Percentiles rank a stretch among this genome's conserved stretches.
phyloP scores from a whole-genome alignment of 129 eudicot genomes.

The Glebionis coronaria region DNA sequence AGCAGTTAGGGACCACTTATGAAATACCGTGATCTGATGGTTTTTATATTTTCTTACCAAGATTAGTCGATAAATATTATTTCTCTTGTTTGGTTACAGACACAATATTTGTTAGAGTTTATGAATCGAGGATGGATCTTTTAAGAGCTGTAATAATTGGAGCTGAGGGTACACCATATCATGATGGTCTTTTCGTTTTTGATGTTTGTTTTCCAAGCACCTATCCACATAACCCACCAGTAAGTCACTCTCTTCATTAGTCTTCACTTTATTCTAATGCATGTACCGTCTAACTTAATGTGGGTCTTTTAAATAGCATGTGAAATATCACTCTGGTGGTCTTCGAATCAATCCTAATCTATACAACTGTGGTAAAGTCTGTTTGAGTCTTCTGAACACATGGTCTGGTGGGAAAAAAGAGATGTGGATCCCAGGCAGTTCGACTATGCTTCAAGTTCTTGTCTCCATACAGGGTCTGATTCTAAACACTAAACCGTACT shows the following conservation, averaged over 20 bases:
- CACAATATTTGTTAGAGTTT: conserved; percentile 76
- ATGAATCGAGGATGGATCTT: conserved; percentile 91
- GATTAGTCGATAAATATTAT: background rate
- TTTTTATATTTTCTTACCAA: too few relatives aligned
- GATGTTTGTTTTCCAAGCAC: conserved; percentile 63
- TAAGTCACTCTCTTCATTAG: conserved; percentile 23
- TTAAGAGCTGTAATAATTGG: conserved; percentile 91
- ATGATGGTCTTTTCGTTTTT: conserved; percentile 89
- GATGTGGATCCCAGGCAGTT: conserved; percentile 59
- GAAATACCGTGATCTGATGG: too few relatives aligned
- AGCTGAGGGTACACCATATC: conserved; percentile 95
- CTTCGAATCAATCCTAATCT: conserved; percentile 74
- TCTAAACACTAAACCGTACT: conserved; percentile 65
- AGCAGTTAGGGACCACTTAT: too few relatives aligned
- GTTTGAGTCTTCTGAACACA: conserved; percentile 78
- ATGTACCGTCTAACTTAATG: background rate
- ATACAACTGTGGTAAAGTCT: conserved; percentile 60
- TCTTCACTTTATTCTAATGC: background rate
- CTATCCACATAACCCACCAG: conserved; percentile 84
- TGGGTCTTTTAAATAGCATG: conserved; percentile 37
- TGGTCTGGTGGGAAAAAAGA: conserved; percentile 61
- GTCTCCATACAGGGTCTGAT: conserved; percentile 82
- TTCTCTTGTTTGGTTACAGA: conserved; percentile 29
- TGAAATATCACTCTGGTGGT: conserved; percentile 74
- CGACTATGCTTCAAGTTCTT: conserved; percentile 77